Base-by-base conservation (phyloP, 768 basidiomycete species). In the Paxillus rubicundulus region DNA sequence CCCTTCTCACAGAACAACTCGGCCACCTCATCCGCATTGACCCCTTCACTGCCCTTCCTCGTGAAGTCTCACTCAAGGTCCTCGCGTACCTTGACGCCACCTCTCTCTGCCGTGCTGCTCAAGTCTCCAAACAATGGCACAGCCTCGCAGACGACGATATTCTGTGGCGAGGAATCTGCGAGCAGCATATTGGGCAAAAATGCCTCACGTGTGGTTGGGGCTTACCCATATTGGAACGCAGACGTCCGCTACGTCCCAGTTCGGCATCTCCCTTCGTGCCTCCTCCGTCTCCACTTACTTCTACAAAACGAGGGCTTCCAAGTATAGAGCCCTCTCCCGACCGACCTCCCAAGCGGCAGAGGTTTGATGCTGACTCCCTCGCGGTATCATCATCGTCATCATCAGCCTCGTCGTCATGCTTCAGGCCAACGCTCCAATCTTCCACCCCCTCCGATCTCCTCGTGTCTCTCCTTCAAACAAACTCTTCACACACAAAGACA, bases 191-290 rank as follows among this genome's bases (percentile, higher is more conserved):
- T 50, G 96, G 96, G 17, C 86, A 93, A 63, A 96, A 93, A 64
- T 99, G 97, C 62, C 83, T 80, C 61, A 97, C 96, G 69, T 98
- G 97, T 61, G 97, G 97, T 2, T 98, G 96, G 95, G 95, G 94
- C 16, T 75, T 99, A 41, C 97, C 97, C 14, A 77, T 97, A 33
- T 77, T 99, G 18, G 91, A 96, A 69, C 86, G 82, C 64, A 82
- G 82, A 57, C 78, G 85, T 21, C 57, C 71, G 21, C 71, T 75
- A 54, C 75, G 75, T 41, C 62, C 73, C 8, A 61, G 63, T n/a
- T 75, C 73, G 6, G 59, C 60, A 14, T 75, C 76, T 14, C 75
- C 75, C 16, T 73, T 71, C 50, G 59, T 66, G 8, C 67, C 43
- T 16, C 44, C 68, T 37, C 68, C 70, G 18, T 55, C 59, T 16